These are phyloP conservation scores for Berberis thunbergii DNA, from an alignment of 164 flowering plant genomes.

Conservation along the genomic window DNA sequence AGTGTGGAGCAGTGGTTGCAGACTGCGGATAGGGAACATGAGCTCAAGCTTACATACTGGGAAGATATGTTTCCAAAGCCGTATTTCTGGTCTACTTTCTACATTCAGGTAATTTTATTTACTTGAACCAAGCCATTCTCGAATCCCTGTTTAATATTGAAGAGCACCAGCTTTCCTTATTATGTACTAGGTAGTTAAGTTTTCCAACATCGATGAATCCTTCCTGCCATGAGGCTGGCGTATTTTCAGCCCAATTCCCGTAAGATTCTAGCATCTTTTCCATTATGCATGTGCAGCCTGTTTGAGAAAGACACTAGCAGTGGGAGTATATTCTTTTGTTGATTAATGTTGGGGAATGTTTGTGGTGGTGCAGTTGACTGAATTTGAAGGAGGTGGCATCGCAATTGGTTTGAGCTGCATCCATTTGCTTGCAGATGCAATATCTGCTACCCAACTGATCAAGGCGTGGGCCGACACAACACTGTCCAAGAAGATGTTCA, in stretches of 20 bases:
- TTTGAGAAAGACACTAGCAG: no score
- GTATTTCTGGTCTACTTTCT: constrained; percentile 61
- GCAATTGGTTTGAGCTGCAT: constrained; percentile 69
- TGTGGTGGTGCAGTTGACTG: constrained; percentile 37
- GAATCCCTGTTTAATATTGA: no score
- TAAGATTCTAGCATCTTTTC: no score
- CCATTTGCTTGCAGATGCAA: constrained; percentile 60
- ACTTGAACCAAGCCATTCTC: background rate
- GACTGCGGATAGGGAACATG: constrained; percentile 37
- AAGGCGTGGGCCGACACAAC: constrained; percentile 61
- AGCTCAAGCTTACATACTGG: constrained; percentile 52
- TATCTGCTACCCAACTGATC: constrained; percentile 37
- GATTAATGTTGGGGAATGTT: background rate
- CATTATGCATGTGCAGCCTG: no score
- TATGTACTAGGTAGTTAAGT: no score
- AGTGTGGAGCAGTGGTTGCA: constrained; percentile 50
- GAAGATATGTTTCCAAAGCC: constrained; percentile 51
- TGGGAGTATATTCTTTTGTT: no score
- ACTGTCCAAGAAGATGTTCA: constrained; percentile 16
- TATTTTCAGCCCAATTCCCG: no score
- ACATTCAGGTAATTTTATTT: constrained; percentile 39
- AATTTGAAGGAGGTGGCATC: constrained; percentile 64
- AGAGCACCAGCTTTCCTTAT: no score
- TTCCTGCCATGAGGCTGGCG: no score
- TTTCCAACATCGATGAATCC: no score